These are phyloP conservation scores for Microsporum audouinii DNA, from an alignment of 2,329 filamentous ascomycete species.

Conservation along the genomic window DNA sequence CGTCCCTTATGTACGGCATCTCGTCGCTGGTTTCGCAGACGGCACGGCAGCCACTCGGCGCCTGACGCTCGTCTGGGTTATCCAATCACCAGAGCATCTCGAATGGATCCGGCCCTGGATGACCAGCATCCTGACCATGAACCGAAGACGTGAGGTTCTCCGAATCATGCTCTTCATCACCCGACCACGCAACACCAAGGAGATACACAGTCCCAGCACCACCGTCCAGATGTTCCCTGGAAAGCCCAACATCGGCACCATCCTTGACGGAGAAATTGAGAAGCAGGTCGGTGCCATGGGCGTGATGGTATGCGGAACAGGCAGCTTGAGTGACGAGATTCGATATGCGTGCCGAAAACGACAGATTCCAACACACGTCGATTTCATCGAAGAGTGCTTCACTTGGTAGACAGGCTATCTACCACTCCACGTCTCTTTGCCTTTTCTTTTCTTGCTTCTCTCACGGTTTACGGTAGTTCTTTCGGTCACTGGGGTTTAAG, in stretches of 20 bases:
- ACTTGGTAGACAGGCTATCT: constrained; percentile 28
- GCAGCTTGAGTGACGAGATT: constrained; percentile 64
- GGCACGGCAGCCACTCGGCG: constrained; percentile 69
- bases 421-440: background rate
- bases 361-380: constrained; percentile 50
- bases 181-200: constrained; percentile 68
- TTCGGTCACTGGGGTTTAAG: background rate
- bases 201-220: constrained; percentile 62
- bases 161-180: constrained; percentile 86
- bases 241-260: constrained; percentile 65
- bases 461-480: background rate
- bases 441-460: background rate
- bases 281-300: constrained; percentile 79
- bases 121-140: constrained; percentile 65
- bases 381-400: constrained; percentile 70
- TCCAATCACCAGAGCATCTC: constrained; percentile 76
- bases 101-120: constrained; percentile 91
- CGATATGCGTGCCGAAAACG: constrained; percentile 55
- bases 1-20: constrained; percentile 71
- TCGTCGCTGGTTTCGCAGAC: constrained; percentile 57
- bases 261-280: constrained; percentile 72
- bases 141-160: constrained; percentile 68
- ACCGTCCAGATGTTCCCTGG: constrained; percentile 90
- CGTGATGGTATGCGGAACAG: constrained; percentile 69
- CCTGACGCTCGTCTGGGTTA: constrained; percentile 80